These are phyloP conservation scores for Beauveria varroae DNA, from an alignment of 2,329 filamentous ascomycete genomes.

Conservation along the genomic window DNA sequence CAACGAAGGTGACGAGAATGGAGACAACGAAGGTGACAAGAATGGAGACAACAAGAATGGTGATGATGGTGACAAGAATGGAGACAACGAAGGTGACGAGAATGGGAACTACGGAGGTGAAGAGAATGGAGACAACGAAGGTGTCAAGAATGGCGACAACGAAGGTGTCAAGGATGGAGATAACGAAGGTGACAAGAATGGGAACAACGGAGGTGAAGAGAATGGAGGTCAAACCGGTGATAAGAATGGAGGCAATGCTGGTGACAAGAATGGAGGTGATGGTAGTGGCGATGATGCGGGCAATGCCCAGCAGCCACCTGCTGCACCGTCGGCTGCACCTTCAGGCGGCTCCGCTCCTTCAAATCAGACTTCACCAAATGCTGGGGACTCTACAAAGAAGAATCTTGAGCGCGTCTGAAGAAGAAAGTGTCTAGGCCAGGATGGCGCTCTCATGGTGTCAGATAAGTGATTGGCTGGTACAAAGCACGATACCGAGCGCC, in stretches of 20 bases:
- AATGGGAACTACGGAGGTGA: not conserved
- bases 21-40: not conserved
- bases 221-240: not conserved
- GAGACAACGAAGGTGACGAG: not conserved
- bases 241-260: not conserved
- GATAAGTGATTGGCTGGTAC: not conserved
- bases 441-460: too few relatives aligned
- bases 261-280: not conserved
- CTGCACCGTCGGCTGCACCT: too few relatives aligned
- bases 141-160: not conserved
- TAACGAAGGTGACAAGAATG: not conserved
- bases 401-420: too few relatives aligned
- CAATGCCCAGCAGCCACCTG: not conserved
- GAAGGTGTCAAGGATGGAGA: not conserved
- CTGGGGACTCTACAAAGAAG: too few relatives aligned
- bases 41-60: not conserved
- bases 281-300: not conserved
- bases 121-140: not conserved
- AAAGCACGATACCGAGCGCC: not conserved
- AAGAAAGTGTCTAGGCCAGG: too few relatives aligned
- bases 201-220: not conserved
- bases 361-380: too few relatives aligned
- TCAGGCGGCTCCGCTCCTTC: too few relatives aligned
- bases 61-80: not conserved
- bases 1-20: not conserved